These are phyloP conservation scores for Saccharomyces pastorianus DNA, from an alignment of 1,139 yeast genomes.

Conservation along the genomic window DNA sequence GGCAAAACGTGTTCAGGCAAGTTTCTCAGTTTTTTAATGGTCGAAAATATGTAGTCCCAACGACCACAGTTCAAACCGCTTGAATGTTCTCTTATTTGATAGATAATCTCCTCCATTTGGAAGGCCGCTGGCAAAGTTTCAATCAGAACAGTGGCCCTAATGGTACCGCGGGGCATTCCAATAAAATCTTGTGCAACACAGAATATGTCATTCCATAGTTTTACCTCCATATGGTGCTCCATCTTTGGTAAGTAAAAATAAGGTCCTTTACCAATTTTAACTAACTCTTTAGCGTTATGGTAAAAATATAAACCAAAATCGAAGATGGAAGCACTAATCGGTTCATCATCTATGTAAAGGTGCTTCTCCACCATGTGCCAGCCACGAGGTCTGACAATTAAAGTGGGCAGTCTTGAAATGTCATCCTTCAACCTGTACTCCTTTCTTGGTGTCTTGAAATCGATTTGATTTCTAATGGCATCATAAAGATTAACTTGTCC, in stretches of 20 bases:
- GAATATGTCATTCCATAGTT: constrained; percentile 69
- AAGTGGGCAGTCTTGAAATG: constrained; percentile 54
- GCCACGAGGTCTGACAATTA: constrained; percentile 80
- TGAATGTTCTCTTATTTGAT: constrained; percentile 57
- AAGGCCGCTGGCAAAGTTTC: constrained; percentile 67
- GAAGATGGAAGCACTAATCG: constrained; percentile 67
- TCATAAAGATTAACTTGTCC: constrained; percentile 93
- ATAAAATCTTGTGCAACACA: constrained; percentile 61
- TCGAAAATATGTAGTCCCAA: constrained; percentile 69
- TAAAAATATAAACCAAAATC: constrained; percentile 72
- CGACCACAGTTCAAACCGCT: constrained; percentile 69
- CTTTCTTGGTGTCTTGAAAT: constrained; percentile 45
- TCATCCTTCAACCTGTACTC: constrained; percentile 41
- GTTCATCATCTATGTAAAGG: constrained; percentile 61
- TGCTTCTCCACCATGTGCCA: constrained; percentile 79
- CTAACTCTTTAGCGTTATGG: constrained; percentile 54
- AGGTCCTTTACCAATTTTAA: constrained; percentile 61
- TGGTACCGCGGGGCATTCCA: constrained; percentile 58
- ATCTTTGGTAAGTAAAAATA: constrained; percentile 70
- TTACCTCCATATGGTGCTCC: constrained; percentile 73
- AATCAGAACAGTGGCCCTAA: constrained; percentile 63
- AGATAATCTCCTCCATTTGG: constrained; percentile 67
- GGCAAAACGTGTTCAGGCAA: constrained; percentile 55
- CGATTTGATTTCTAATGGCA: constrained; percentile 63
- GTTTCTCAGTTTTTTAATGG: constrained; percentile 57